A percentile compares a stretch with the other conserved stretches of the same genome.
Evolutionary conservation across 352 stramenopile genomes (phyloP).

Genomic region (Achlya hypogyna): DNA sequence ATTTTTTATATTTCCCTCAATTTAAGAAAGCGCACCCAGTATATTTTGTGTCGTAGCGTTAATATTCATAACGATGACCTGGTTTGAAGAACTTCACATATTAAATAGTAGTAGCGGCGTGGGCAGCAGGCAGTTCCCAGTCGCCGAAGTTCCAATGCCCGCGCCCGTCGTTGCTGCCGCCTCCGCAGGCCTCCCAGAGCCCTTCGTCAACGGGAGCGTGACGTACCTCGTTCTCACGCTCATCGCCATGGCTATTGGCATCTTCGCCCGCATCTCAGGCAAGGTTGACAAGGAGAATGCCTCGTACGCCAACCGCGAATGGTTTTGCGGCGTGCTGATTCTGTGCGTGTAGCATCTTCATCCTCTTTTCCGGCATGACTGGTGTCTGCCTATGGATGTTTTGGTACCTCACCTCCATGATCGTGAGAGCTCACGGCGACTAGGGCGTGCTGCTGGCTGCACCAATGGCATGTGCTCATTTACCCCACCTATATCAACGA

Average conservation of each 20-base stretch:
- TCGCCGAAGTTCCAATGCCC: not conserved
- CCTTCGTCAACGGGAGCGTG: conserved; percentile 71
- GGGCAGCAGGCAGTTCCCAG: too few relatives aligned
- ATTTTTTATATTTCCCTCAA: not conserved
- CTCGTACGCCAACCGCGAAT: conserved; percentile 42
- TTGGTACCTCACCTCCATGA: conserved; percentile 37
- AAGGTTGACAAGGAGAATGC: conserved; percentile 80
- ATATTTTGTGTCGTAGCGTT: not conserved
- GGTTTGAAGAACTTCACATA: not conserved
- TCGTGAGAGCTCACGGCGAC: not conserved
- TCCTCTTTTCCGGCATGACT: conserved; percentile 68
- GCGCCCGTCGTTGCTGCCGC: not conserved
- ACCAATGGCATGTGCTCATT: conserved; percentile 85
- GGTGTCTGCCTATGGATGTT: conserved; percentile 85
- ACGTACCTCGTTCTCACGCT: conserved; percentile 84
- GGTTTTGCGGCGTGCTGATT: not conserved
- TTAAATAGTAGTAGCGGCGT: not conserved
- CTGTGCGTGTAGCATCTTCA: conserved; percentile 62
- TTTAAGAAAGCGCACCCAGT: not conserved
- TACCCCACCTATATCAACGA: conserved; percentile 67
- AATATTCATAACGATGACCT: not conserved
- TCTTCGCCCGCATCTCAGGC: conserved; percentile 68
- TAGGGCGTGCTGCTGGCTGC: conserved; percentile 84
- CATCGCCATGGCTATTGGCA: conserved; percentile 59
- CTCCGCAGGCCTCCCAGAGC: conserved; percentile 33